A percentile compares a stretch with the other conserved stretches of the same genome.
These are phyloP conservation scores for Cladosporium sp. DNA, from an alignment of 2,329 filamentous ascomycete genomes.

Conservation along the genomic window DNA sequence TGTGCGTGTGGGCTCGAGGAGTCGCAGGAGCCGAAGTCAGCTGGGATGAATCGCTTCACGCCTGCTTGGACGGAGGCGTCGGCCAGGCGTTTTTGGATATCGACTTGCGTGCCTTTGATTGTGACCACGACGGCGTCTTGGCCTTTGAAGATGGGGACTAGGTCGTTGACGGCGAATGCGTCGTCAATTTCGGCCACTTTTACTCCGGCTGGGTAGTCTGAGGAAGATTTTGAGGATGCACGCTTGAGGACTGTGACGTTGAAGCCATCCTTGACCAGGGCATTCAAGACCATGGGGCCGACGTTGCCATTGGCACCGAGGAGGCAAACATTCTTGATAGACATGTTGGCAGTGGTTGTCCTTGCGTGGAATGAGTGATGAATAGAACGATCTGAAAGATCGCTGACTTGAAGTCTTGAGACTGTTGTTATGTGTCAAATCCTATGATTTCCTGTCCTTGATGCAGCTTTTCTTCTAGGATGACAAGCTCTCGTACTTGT, in stretches of 20 bases:
- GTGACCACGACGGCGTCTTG: conserved; percentile 55
- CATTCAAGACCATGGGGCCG: conserved; percentile 38
- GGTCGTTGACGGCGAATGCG: conserved; percentile 44
- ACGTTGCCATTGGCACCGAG: conserved; percentile 44
- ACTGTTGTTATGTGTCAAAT: no score
- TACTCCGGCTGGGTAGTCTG: conserved; percentile 35
- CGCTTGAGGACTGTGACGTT: conserved; percentile 55
- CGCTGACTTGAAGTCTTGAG: not conserved
- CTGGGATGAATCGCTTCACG: conserved; percentile 59
- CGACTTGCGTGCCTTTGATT: conserved; percentile 39
- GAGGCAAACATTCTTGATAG: conserved; percentile 38
- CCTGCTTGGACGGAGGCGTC: conserved; percentile 57
- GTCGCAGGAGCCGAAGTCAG: conserved; percentile 52
- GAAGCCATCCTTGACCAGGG: conserved; percentile 44
- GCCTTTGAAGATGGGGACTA: conserved; percentile 49
- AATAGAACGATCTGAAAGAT: not conserved
- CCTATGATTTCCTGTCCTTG: no score
- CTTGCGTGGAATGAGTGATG: not conserved
- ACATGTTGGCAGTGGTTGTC: not conserved
- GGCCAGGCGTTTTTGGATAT: conserved; percentile 49
- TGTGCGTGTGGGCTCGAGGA: conserved; percentile 33
- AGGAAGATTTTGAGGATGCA: conserved; percentile 38
- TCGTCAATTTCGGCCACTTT: conserved; percentile 44
- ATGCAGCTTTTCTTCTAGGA: not conserved
- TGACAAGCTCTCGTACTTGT: not conserved